Evolutionary conservation across 208 protist genomes (phyloP).

Genomic region (Borovskyia barvae): DNA sequence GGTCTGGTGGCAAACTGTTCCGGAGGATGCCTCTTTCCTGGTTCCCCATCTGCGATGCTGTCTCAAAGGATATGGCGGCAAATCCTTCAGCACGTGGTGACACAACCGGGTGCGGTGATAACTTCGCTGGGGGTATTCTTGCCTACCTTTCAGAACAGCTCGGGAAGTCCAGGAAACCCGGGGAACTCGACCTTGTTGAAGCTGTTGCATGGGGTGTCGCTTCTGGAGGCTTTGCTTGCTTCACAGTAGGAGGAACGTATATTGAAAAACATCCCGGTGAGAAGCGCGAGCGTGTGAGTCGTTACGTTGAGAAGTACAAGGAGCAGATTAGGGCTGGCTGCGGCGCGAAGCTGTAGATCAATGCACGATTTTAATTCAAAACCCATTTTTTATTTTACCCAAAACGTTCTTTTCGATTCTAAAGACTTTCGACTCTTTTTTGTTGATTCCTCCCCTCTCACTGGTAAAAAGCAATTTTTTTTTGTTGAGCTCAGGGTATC

Average conservation of each 20-base stretch:
- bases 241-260: constrained; percentile 24
- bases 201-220: constrained; percentile 20
- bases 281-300: constrained; percentile 18
- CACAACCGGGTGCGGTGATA: constrained; percentile 29
- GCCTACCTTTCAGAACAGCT: constrained; percentile 12
- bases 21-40: constrained; percentile 14
- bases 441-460: no score
- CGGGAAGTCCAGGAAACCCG: constrained; percentile 2
- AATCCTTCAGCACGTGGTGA: constrained; percentile 16
- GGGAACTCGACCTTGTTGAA: constrained; percentile 22
- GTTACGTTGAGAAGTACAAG: constrained; percentile 20
- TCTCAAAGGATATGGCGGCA: constrained; percentile 11
- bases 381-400: background rate
- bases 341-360: constrained; percentile 4
- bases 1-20: constrained; percentile 27
- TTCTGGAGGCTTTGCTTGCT: constrained; percentile 23
- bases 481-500: no score
- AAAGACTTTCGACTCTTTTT: background rate
- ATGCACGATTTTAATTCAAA: constrained; percentile 1
- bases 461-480: no score
- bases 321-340: constrained; percentile 8
- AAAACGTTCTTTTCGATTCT: background rate
- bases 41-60: constrained; percentile 16
- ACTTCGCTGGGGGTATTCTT: constrained; percentile 27
- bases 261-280: constrained; percentile 30